These are phyloP conservation scores for Fusarium chlamydosporum DNA, from an alignment of 2,329 filamentous ascomycete genomes.

Conservation along the genomic window DNA sequence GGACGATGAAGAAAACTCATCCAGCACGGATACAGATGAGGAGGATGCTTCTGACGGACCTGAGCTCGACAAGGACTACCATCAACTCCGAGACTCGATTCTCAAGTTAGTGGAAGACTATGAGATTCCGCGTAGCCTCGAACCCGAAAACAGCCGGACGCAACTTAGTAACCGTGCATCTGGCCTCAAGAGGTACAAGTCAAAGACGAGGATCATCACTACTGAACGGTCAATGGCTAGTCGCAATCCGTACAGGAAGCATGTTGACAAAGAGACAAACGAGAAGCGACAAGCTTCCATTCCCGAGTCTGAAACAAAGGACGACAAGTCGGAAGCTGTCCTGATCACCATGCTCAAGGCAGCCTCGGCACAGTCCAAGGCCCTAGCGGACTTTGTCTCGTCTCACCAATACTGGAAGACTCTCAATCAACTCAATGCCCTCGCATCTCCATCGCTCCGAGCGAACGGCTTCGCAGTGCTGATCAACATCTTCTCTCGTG, in stretches of 20 bases:
- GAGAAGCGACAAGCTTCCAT: constrained; percentile 23
- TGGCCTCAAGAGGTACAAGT: constrained; percentile 70
- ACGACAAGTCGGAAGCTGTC: constrained; percentile 65
- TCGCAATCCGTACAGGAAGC: constrained; percentile 69
- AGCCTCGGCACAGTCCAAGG: constrained; percentile 81
- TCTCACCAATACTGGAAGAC: constrained; percentile 90
- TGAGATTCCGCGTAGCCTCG: constrained; percentile 78
- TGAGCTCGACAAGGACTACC: constrained; percentile 83
- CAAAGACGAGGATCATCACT: constrained; percentile 71
- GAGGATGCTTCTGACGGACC: constrained; percentile 72
- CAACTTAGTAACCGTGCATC: constrained; percentile 80
- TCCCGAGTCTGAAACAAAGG: constrained; percentile 40
- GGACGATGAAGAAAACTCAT: constrained; percentile 75
- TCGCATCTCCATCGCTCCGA: constrained; percentile 72
- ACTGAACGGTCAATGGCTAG: constrained; percentile 67
- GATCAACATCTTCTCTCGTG: constrained; percentile 80
- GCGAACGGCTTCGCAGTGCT: constrained; percentile 79
- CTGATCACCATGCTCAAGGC: constrained; percentile 81
- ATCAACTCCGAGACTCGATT: constrained; percentile 84
- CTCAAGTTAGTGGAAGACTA: constrained; percentile 85
- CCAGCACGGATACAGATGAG: constrained; percentile 71
- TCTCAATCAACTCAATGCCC: constrained; percentile 77
- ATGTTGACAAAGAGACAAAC: constrained; percentile 42
- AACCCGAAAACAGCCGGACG: constrained; percentile 70
- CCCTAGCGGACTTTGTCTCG: constrained; percentile 84